These are phyloP conservation scores for Candida rishiriensis DNA, from an alignment of 805 yeast genomes.

Conservation along the genomic window DNA sequence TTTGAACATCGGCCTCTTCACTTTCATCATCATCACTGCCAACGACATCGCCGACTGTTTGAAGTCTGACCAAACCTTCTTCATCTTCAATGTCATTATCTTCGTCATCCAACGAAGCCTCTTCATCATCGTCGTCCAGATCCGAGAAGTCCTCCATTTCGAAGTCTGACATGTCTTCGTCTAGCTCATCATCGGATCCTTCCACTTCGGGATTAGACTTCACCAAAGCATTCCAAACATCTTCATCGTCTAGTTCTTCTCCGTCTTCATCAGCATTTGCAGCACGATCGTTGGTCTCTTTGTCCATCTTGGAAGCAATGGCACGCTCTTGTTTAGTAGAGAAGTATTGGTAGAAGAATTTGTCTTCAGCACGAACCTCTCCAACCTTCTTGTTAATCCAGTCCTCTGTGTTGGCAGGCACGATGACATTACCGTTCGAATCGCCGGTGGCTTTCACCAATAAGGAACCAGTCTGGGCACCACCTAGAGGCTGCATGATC, in stretches of 20 bases:
- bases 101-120: slow-evolving; percentile 20
- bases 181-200: slow-evolving; percentile 36
- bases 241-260: slow-evolving; percentile 49
- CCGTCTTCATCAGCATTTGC: slow-evolving; percentile 36
- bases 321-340: slow-evolving; percentile 49
- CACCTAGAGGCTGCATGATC: slow-evolving; percentile 97
- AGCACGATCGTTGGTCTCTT: slow-evolving; percentile 41
- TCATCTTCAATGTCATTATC: slow-evolving; percentile 32
- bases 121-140: slow-evolving; percentile 29
- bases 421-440: slow-evolving; percentile 33
- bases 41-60: slow-evolving; percentile 27
- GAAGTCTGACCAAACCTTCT: slow-evolving; percentile 26
- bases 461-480: slow-evolving; percentile 66
- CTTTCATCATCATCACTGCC: slow-evolving; percentile 33
- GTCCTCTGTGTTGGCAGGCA: slow-evolving; percentile 79
- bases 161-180: slow-evolving; percentile 34
- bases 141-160: slow-evolving; percentile 34
- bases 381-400: slow-evolving; percentile 67
- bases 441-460: slow-evolving; percentile 57
- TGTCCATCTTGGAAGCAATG: slow-evolving; percentile 35
- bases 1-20: slow-evolving; percentile 29
- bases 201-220: slow-evolving; percentile 55
- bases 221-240: slow-evolving; percentile 56
- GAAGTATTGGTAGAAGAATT: slow-evolving; percentile 84
- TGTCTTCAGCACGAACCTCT: slow-evolving; percentile 80